phyloP scores from a whole-genome alignment of 208 protist species.

The Trypanosomatidae sp. region DNA sequence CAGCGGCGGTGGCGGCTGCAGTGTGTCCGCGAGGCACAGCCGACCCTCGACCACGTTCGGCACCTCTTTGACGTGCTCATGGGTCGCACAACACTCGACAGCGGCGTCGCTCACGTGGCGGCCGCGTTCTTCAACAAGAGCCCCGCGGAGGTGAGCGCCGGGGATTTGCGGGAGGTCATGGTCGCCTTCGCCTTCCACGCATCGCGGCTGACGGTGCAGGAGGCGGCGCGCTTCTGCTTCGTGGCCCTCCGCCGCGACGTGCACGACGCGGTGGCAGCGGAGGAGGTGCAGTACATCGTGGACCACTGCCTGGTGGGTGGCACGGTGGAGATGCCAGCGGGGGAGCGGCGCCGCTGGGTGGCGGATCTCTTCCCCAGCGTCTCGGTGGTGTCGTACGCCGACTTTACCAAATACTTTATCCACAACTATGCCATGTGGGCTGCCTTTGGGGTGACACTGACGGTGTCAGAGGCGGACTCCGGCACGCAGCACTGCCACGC shows the following conservation, averaged over 20 bases:
- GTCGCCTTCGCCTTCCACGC: conserved; percentile 72
- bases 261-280: conserved; percentile 60
- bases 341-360: conserved; percentile 63
- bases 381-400: conserved; percentile 46
- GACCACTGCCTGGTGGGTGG: conserved; percentile 63
- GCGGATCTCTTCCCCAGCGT: conserved; percentile 63
- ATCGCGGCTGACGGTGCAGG: conserved; percentile 40
- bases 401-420: conserved; percentile 67
- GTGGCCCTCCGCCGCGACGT: conserved; percentile 79
- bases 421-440: conserved; percentile 85
- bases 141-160: conserved; percentile 32
- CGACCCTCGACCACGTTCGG: conserved; percentile 74
- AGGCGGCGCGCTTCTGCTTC: conserved; percentile 83
- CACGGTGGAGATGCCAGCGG: conserved; percentile 75
- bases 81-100: conserved; percentile 46
- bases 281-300: conserved; percentile 79
- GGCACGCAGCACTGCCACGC: conserved; percentile 43
- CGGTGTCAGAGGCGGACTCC: conserved; percentile 26
- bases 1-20: conserved; percentile 61
- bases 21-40: conserved; percentile 62
- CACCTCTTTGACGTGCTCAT: conserved; percentile 85
- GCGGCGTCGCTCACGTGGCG: conserved; percentile 46
- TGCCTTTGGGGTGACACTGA: conserved; percentile 65
- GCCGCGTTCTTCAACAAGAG: conserved; percentile 39
- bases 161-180: conserved; percentile 65